Evolutionary conservation across 2,329 filamentous ascomycete species (phyloP).

Genomic region (Aspergillus sp.): DNA sequence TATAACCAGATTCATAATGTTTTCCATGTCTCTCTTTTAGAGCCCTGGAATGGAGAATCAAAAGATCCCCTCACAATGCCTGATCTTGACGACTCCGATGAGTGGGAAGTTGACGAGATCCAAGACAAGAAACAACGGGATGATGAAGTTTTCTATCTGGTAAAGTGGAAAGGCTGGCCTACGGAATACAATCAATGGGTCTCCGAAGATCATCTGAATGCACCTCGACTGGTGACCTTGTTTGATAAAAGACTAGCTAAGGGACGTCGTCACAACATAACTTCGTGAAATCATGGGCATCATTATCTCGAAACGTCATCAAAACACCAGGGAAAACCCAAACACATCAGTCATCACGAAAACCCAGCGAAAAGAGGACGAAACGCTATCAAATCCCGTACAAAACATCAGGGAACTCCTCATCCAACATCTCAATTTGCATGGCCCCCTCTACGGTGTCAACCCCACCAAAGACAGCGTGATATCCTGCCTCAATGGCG

Average conservation of each 20-base stretch:
- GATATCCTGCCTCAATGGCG: neutral
- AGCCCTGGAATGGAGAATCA: neutral
- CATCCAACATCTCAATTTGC: neutral
- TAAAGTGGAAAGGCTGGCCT: neutral
- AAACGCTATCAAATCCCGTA: too few species aligned
- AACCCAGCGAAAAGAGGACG: too few species aligned
- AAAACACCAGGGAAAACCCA: too few species aligned
- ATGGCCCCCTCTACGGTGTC: neutral
- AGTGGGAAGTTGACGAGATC: neutral
- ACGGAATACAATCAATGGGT: neutral
- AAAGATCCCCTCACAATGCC: neutral
- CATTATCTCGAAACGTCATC: neutral
- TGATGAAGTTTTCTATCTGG: neutral
- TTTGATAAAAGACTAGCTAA: neutral
- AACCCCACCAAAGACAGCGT: neutral
- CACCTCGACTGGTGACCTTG: neutral
- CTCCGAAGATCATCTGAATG: neutral
- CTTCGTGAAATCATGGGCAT: neutral
- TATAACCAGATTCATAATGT: neutral
- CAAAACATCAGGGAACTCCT: too few species aligned
- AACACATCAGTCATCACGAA: too few species aligned
- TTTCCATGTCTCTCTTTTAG: neutral
- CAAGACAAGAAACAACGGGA: neutral
- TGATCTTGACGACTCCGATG: neutral
- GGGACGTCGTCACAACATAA: neutral